A percentile compares a stretch with the other conserved stretches of the same genome.
Conservation (phyloP, 139 green algal species). For the Closterium sp. region DNA sequence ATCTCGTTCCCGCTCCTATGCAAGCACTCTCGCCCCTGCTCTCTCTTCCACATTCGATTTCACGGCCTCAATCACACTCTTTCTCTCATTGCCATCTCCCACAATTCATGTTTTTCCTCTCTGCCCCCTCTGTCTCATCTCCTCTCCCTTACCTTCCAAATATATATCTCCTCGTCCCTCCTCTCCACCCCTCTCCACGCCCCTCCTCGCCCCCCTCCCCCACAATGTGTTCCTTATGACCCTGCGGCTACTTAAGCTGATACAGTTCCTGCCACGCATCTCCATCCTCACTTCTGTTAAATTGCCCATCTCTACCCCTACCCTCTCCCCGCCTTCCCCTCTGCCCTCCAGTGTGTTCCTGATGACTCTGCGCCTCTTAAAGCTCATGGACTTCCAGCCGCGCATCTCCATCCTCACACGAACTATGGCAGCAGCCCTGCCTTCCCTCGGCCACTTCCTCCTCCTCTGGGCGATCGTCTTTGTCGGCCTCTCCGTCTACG, state of each 20-base stretch:
- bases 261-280: too few species aligned
- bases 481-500: not conserved
- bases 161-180: too few species aligned
- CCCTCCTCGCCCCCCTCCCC: not conserved
- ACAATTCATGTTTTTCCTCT: too few species aligned
- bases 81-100: not conserved
- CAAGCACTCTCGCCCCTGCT: too few species aligned
- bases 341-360: not conserved
- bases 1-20: too few species aligned
- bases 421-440: not conserved
- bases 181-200: too few species aligned
- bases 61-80: too few species aligned
- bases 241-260: not conserved
- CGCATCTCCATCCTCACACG: conserved; percentile 1
- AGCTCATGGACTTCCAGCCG: conserved; percentile 10
- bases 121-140: too few species aligned
- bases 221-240: not conserved
- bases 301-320: too few species aligned
- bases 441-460: conserved; percentile 1
- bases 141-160: too few species aligned
- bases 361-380: not conserved
- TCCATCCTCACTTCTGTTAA: too few species aligned
- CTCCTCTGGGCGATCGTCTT: conserved; percentile 7
- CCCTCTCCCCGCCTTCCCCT: not conserved
- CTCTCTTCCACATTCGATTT: too few species aligned